These are phyloP conservation scores for Ganoderma leucocontextum DNA, from an alignment of 1,284 basidiomycete genomes.

Conservation along the genomic window DNA sequence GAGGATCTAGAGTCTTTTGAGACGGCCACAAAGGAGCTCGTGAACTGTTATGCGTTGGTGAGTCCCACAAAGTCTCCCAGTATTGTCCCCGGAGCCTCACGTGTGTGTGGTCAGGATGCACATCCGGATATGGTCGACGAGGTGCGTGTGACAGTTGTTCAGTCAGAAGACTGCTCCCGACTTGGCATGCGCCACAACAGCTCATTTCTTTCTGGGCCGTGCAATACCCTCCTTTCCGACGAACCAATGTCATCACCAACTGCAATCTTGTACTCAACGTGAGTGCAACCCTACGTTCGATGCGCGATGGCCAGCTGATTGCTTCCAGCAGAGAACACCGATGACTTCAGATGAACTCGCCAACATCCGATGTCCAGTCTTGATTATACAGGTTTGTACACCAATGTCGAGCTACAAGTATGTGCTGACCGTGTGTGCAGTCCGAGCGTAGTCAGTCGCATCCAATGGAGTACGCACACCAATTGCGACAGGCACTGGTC, in stretches of 20 bases:
- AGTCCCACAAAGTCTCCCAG: conserved; percentile 44
- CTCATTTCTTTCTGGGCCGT: conserved; percentile 71
- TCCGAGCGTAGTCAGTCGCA: conserved; percentile 66
- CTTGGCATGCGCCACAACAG: conserved; percentile 44
- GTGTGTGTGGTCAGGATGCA: conserved; percentile 31
- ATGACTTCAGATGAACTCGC: conserved; percentile 56
- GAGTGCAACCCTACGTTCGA: conserved; percentile 34
- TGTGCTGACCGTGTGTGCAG: conserved; percentile 44
- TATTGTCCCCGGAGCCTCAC: not conserved
- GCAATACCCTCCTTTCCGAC: conserved; percentile 58
- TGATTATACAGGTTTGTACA: conserved; percentile 72
- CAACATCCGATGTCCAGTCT: conserved; percentile 66
- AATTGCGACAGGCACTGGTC: conserved; percentile 54
- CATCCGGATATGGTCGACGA: conserved; percentile 65
- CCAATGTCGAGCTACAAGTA: not conserved
- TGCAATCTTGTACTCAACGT: conserved; percentile 68
- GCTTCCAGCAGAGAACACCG: conserved; percentile 56
- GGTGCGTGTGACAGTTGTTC: conserved; percentile 46
- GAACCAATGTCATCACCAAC: conserved; percentile 60
- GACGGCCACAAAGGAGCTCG: conserved; percentile 65
- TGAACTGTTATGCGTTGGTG: conserved; percentile 59
- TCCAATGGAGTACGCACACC: conserved; percentile 65
- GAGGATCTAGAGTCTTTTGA: conserved; percentile 74
- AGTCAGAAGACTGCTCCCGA: not conserved
- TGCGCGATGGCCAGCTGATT: not conserved